Percentiles rank a stretch among this genome's conserved stretches.
phyloP scores from a whole-genome alignment of 345 rosid genomes.

The Eucalyptus microcorys region DNA sequence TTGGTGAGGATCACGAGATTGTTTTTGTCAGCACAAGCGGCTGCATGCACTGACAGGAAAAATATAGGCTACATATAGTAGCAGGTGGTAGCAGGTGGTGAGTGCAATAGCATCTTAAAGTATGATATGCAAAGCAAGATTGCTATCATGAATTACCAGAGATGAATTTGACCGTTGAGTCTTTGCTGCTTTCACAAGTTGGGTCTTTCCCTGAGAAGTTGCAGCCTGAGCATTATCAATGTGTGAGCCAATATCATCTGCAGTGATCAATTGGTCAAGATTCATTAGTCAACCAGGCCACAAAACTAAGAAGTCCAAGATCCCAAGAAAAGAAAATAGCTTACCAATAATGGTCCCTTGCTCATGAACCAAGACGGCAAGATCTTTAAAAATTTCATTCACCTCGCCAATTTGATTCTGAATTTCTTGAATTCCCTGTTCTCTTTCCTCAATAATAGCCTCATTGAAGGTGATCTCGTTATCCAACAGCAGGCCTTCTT shows the following conservation, averaged over 20 bases:
- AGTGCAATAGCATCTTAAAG: background rate
- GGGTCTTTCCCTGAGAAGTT: slow-evolving; percentile 64
- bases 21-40: background rate
- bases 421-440: slow-evolving; percentile 87
- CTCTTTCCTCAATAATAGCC: slow-evolving; percentile 90
- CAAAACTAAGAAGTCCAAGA: background rate
- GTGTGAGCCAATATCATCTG: slow-evolving; percentile 83
- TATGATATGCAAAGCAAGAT: background rate
- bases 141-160: slow-evolving; percentile 31
- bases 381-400: slow-evolving; percentile 86
- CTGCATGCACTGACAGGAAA: background rate
- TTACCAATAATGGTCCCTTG: slow-evolving; percentile 88
- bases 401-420: slow-evolving; percentile 97
- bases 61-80: background rate
- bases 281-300: background rate
- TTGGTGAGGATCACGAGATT: background rate
- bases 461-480: slow-evolving; percentile 90
- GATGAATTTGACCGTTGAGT: slow-evolving; percentile 88
- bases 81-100: background rate
- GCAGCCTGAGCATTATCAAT: slow-evolving; percentile 64
- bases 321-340: background rate
- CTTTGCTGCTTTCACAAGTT: slow-evolving; percentile 75
- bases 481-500: slow-evolving; percentile 71
- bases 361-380: slow-evolving; percentile 87
- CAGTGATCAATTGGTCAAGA: background rate